phyloP scores from a whole-genome alignment of 257 asterid species.

The Datura wrightii region DNA sequence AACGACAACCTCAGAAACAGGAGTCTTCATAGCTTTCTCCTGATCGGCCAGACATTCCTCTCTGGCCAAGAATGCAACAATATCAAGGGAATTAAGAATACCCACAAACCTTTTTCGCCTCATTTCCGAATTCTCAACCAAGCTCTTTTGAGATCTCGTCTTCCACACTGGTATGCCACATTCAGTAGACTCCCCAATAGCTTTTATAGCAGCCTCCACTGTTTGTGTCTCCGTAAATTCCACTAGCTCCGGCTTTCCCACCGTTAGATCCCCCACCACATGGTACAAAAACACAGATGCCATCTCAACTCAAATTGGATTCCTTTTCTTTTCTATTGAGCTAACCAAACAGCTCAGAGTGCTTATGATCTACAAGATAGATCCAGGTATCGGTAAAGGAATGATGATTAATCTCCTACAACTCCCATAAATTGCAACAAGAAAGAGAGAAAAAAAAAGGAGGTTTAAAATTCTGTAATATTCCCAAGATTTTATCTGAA shows the following conservation, averaged over 20 bases:
- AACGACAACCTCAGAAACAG: slow-evolving; percentile 81
- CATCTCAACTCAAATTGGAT: slow-evolving; percentile 45
- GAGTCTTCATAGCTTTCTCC: slow-evolving; percentile 75
- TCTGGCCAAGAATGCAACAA: slow-evolving; percentile 83
- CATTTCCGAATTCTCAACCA: slow-evolving; percentile 68
- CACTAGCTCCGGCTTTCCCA: slow-evolving; percentile 92
- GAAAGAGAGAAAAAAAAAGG: background rate
- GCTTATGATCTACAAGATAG: background rate
- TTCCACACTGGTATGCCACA: slow-evolving; percentile 94
- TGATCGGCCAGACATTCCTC: slow-evolving; percentile 73
- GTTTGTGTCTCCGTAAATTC: slow-evolving; percentile 88
- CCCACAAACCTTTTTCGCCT: slow-evolving; percentile 93
- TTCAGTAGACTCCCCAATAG: slow-evolving; percentile 85
- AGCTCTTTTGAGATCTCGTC: slow-evolving; percentile 63
- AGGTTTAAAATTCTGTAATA: background rate
- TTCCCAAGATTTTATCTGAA: background rate
- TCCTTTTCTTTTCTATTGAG: background rate
- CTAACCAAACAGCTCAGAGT: background rate
- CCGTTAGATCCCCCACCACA: slow-evolving; percentile 98
- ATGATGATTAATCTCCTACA: background rate
- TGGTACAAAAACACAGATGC: slow-evolving; percentile 90
- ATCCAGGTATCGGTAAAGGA: background rate
- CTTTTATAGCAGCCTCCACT: slow-evolving; percentile 80
- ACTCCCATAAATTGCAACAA: background rate
- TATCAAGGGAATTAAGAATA: slow-evolving; percentile 79